Evolutionary conservation across 164 flowering plant species (phyloP).

Genomic region (Umbilicus rupestris): DNA sequence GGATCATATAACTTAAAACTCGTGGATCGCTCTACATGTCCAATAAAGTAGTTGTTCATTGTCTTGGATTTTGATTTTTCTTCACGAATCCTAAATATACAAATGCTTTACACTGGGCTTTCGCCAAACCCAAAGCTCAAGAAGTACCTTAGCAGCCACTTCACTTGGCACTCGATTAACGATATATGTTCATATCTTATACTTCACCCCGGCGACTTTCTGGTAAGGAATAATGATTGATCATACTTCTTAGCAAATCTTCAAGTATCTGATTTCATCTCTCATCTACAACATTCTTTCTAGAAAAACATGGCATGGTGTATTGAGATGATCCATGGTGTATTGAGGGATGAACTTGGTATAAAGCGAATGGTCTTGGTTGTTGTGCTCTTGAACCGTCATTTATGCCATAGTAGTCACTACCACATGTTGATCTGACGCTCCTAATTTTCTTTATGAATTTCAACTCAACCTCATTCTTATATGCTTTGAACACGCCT

Average conservation of each 20-base stretch:
- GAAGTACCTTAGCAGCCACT: background rate
- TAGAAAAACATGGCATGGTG: background rate
- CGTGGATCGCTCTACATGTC: background rate
- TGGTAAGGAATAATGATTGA: background rate
- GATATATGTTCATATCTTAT: background rate
- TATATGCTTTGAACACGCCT: background rate
- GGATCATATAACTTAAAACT: conserved; percentile 1
- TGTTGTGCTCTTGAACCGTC: background rate
- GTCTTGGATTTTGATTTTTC: background rate
- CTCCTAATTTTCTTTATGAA: background rate
- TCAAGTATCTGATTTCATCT: background rate
- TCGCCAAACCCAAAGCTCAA: background rate
- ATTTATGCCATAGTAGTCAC: conserved; percentile 1
- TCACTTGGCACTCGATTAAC: background rate
- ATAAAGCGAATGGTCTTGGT: no score
- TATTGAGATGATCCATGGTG: background rate
- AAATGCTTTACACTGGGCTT: background rate
- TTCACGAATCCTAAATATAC: background rate
- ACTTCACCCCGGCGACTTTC: background rate
- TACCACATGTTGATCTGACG: background rate
- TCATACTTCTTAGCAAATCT: background rate
- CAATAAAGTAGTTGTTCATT: background rate
- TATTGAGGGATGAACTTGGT: background rate
- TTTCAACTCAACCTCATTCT: conserved; percentile 3
- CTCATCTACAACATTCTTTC: background rate